Conservation (phyloP, 495 filamentous ascomycete genomes). For the Hyphodiscus hymeniophilus region DNA sequence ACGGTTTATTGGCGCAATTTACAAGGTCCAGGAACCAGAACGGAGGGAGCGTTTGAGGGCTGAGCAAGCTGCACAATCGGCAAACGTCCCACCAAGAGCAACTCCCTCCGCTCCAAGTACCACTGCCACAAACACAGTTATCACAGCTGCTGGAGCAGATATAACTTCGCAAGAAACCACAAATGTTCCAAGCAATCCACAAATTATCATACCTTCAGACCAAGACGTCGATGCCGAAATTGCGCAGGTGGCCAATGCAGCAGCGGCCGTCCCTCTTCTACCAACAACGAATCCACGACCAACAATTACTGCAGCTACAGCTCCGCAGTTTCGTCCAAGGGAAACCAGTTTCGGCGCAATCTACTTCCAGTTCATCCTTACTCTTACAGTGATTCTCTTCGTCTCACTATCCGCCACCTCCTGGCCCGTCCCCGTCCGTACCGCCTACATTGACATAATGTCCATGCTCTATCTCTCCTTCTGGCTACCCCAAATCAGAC, state of each 20-base stretch:
- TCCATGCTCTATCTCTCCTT: conserved; percentile 74
- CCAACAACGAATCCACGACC: conserved; percentile 16
- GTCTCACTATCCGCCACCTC: conserved; percentile 58
- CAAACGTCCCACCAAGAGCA: background rate
- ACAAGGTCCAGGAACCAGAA: conserved; percentile 79
- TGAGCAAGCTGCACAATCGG: conserved; percentile 26
- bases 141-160: conserved; percentile 23
- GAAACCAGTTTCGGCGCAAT: conserved; percentile 54
- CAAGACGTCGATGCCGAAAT: conserved; percentile 64
- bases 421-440: conserved; percentile 62
- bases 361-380: conserved; percentile 69
- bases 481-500: conserved; percentile 84
- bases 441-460: conserved; percentile 60
- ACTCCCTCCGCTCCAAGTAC: background rate
- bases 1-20: conserved; percentile 82
- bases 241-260: conserved; percentile 32
- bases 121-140: background rate
- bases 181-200: conserved; percentile 30
- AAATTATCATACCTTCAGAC: conserved; percentile 76
- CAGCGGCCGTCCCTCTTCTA: conserved; percentile 14
- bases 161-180: conserved; percentile 53
- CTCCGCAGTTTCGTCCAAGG: conserved; percentile 1
- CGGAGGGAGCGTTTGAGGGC: conserved; percentile 49
- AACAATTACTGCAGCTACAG: background rate
- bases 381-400: conserved; percentile 62